Conservation (phyloP, 306 rosid genomes). For the Gleditsia sinensis region DNA sequence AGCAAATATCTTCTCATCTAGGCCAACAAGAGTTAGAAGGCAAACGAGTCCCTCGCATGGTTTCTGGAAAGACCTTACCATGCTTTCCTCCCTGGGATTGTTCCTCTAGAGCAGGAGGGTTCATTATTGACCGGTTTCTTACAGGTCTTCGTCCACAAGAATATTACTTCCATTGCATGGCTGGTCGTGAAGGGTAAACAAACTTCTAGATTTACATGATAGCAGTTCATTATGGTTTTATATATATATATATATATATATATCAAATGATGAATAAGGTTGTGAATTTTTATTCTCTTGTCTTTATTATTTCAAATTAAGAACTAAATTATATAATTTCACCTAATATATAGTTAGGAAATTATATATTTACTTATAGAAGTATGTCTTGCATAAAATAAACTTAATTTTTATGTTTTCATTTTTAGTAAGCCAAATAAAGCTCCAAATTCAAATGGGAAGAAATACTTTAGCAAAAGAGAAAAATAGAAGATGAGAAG, state of each 20-base stretch:
- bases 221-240: not conserved
- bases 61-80: constrained; percentile 94
- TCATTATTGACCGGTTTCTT: constrained; percentile 93
- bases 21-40: constrained; percentile 98
- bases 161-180: constrained; percentile 98
- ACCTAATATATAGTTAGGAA: constrained; percentile 1
- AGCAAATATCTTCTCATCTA: constrained; percentile 92
- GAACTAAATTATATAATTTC: not conserved
- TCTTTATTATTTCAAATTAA: not conserved
- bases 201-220: constrained; percentile 18
- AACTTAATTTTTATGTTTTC: not conserved
- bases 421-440: not conserved
- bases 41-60: constrained; percentile 96
- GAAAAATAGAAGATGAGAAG: constrained; percentile 1
- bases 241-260: too few relatives aligned
- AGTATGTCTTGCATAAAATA: not conserved
- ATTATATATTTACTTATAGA: not conserved
- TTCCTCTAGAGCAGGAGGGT: constrained; percentile 92
- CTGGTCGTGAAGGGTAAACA: constrained; percentile 96
- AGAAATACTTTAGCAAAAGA: not conserved
- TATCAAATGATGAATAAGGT: not conserved
- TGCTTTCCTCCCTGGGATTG: constrained; percentile 98
- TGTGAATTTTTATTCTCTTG: constrained; percentile 4
- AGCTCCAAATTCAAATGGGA: not conserved
- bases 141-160: constrained; percentile 95